Percentiles rank a stretch among this genome's conserved stretches.
Evolutionary conservation across 2,329 filamentous ascomycete species (phyloP).

Genomic region (Colletotrichum tanaceti): DNA sequence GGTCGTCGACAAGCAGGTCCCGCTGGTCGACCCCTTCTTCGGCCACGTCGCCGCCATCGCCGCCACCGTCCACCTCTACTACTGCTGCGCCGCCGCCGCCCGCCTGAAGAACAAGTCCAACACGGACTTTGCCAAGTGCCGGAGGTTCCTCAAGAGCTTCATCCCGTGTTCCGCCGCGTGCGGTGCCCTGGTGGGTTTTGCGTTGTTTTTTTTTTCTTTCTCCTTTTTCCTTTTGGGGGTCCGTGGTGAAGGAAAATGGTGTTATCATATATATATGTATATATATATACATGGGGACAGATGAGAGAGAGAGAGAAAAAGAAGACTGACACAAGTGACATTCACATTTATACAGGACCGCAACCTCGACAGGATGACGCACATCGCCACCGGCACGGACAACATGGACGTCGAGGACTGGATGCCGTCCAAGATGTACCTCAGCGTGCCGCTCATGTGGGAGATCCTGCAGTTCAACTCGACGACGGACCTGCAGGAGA

Average conservation of each 20-base stretch:
- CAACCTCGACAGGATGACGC: slow-evolving; percentile 60
- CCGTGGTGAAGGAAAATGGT: no score
- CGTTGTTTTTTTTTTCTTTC: no score
- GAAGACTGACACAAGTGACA: no score
- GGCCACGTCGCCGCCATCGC: slow-evolving; percentile 63
- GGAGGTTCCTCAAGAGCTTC: slow-evolving; percentile 61
- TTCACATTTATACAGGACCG: no score
- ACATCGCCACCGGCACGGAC: slow-evolving; percentile 61
- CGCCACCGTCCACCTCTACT: slow-evolving; percentile 65
- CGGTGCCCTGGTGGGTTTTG: slow-evolving; percentile 57
- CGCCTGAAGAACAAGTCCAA: slow-evolving; percentile 63
- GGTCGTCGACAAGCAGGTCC: slow-evolving; percentile 62
- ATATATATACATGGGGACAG: no score
- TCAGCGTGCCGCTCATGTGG: slow-evolving; percentile 65
- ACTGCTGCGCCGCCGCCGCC: slow-evolving; percentile 62
- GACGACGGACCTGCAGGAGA: slow-evolving; percentile 51
- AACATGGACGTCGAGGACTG: slow-evolving; percentile 61
- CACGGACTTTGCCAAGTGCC: slow-evolving; percentile 63
- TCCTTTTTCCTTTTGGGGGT: no score
- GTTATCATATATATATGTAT: no score
- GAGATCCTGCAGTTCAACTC: slow-evolving; percentile 62
- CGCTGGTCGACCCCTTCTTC: slow-evolving; percentile 63
- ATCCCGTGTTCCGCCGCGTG: slow-evolving; percentile 60
- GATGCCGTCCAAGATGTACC: slow-evolving; percentile 64
- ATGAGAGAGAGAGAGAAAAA: no score